Evolutionary conservation across 441 rosid genomes (phyloP).

Genomic region (Melianthus villosus): DNA sequence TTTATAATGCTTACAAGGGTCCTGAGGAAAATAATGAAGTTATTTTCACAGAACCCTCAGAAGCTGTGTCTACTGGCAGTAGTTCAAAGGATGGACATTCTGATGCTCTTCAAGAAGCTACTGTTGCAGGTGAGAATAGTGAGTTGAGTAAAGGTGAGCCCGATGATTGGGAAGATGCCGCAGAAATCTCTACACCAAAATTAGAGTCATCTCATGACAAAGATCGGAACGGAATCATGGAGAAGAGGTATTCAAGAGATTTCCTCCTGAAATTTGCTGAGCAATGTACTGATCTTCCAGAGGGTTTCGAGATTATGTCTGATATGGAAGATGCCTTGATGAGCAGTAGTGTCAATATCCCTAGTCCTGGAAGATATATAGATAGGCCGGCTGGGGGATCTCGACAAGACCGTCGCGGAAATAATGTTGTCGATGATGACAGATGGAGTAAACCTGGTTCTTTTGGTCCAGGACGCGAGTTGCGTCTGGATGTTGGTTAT

Average conservation of each 20-base stretch:
- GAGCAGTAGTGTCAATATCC: slow-evolving; percentile 18
- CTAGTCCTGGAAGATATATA: slow-evolving; percentile 43
- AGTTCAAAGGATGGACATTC: slow-evolving; percentile 22
- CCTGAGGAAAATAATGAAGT: slow-evolving; percentile 68
- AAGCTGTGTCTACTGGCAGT: slow-evolving; percentile 14
- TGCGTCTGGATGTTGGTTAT: slow-evolving; percentile 30
- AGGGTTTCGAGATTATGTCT: slow-evolving; percentile 32
- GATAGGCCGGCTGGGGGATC: slow-evolving; percentile 53
- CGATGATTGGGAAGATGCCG: slow-evolving; percentile 97
- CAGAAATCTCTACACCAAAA: slow-evolving; percentile 70
- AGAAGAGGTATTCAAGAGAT: slow-evolving; percentile 82
- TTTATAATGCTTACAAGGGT: slow-evolving; percentile 76
- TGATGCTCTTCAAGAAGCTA: slow-evolving; percentile 18
- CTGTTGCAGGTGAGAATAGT: slow-evolving; percentile 19
- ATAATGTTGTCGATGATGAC: slow-evolving; percentile 46
- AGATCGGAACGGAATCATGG: slow-evolving; percentile 23
- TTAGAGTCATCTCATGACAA: slow-evolving; percentile 23
- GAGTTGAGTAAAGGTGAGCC: slow-evolving; percentile 46
- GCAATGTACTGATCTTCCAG: slow-evolving; percentile 54
- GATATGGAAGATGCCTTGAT: slow-evolving; percentile 40
- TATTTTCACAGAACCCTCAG: slow-evolving; percentile 17
- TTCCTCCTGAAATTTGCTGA: slow-evolving; percentile 71
- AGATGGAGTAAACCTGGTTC: slow-evolving; percentile 52
- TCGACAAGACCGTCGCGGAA: slow-evolving; percentile 55
- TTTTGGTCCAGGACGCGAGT: slow-evolving; percentile 36